Conservation (phyloP, 306 rosid genomes). For the Heteromeles arbutifolia region DNA sequence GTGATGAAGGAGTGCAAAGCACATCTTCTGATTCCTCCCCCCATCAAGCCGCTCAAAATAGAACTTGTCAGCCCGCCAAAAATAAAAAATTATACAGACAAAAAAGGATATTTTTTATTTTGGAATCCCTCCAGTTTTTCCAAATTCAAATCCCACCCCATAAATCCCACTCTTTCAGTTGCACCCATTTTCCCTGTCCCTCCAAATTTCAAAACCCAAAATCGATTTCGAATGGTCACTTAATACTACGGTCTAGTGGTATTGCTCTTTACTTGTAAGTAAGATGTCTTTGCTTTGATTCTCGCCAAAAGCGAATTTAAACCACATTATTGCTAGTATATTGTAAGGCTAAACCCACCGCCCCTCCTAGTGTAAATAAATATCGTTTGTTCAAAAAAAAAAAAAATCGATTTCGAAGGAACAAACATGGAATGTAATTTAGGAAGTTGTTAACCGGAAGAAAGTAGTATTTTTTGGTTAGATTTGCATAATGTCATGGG, state of each 20-base stretch:
- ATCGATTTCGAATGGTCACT: background rate
- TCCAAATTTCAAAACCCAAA: background rate
- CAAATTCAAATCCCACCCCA: conserved; percentile 25
- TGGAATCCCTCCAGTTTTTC: conserved; percentile 27
- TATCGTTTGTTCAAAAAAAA: too few species aligned
- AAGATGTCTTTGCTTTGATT: too few species aligned
- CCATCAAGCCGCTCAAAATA: background rate
- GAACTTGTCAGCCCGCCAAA: background rate
- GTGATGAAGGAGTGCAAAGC: background rate
- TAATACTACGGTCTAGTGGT: too few species aligned
- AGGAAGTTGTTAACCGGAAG: background rate
- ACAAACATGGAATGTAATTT: background rate
- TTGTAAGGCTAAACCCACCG: too few species aligned
- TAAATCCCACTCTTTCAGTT: too few species aligned
- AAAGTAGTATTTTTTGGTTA: background rate
- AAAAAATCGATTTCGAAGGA: background rate
- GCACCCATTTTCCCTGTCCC: background rate
- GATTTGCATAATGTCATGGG: background rate
- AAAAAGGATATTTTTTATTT: background rate
- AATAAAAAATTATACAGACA: background rate
- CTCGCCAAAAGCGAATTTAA: too few species aligned
- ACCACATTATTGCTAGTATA: too few species aligned
- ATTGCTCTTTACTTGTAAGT: too few species aligned
- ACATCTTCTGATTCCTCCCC: background rate
- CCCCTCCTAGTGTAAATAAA: too few species aligned